Evolutionary conservation across 2,329 filamentous ascomycete species (phyloP).

Genomic region (Graphilbum ipis-grandicollis): DNA sequence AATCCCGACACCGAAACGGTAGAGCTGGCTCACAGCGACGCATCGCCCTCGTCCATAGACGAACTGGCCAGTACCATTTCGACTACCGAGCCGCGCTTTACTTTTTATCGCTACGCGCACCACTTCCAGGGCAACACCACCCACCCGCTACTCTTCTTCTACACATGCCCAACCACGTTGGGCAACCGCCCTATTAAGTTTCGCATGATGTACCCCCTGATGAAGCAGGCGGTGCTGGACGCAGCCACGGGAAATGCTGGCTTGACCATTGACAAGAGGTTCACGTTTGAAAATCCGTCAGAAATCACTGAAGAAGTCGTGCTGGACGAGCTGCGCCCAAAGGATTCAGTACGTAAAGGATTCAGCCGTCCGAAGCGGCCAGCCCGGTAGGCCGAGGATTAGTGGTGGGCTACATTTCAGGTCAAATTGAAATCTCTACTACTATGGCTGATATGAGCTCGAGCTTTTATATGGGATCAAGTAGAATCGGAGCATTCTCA

Average conservation of each 20-base stretch:
- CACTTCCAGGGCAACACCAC: constrained; percentile 32
- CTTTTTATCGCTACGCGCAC: constrained; percentile 55
- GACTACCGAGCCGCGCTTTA: constrained; percentile 53
- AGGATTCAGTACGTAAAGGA: constrained; percentile 44
- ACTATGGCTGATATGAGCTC: too few species aligned
- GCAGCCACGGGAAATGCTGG: constrained; percentile 49
- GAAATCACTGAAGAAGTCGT: constrained; percentile 55
- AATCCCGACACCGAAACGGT: constrained; percentile 53
- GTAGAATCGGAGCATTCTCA: too few species aligned
- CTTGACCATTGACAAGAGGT: constrained; percentile 50
- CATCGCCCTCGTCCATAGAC: constrained; percentile 33
- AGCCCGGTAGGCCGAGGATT: constrained; percentile 29
- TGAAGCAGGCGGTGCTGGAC: constrained; percentile 49
- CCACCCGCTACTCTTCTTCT: constrained; percentile 58
- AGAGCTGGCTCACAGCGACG: constrained; percentile 40
- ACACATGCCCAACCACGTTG: constrained; percentile 55
- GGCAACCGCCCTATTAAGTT: constrained; percentile 58
- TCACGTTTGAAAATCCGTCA: constrained; percentile 47
- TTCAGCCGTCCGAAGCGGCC: constrained; percentile 70
- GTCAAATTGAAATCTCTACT: too few species aligned
- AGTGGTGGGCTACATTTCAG: too few species aligned
- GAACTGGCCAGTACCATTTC: constrained; percentile 46
- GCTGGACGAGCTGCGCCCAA: constrained; percentile 49
- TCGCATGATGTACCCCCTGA: constrained; percentile 68
- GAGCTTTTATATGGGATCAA: too few species aligned